A percentile compares a stretch with the other conserved stretches of the same genome.
phyloP scores from a whole-genome alignment of 805 yeast genomes.

The Candida argentea region DNA sequence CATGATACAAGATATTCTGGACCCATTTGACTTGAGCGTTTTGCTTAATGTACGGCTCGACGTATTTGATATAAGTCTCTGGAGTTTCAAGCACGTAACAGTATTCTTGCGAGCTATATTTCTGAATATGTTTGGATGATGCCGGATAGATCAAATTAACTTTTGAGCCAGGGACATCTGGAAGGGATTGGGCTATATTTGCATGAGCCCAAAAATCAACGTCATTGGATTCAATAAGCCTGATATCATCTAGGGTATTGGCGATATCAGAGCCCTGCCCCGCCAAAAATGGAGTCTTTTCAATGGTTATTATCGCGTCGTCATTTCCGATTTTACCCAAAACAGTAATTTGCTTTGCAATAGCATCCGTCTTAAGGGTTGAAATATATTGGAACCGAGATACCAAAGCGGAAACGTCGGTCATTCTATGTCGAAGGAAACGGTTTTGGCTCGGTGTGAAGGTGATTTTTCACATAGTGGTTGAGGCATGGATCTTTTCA shows the following conservation, averaged over 20 bases:
- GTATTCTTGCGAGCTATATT: slow-evolving; percentile 51
- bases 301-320: slow-evolving; percentile 62
- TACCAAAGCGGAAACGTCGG: slow-evolving; percentile 15
- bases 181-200: slow-evolving; percentile 37
- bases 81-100: slow-evolving; percentile 77
- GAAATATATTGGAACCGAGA: slow-evolving; percentile 34
- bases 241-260: slow-evolving; percentile 11
- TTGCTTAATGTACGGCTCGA: slow-evolving; percentile 63
- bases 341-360: slow-evolving; percentile 52
- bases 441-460: background rate
- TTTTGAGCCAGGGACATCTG: slow-evolving; percentile 49
- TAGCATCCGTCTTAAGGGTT: slow-evolving; percentile 51
- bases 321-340: slow-evolving; percentile 55
- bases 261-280: slow-evolving; percentile 9
- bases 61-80: slow-evolving; percentile 49
- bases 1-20: slow-evolving; percentile 65
- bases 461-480: background rate
- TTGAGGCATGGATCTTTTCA: too few species aligned
- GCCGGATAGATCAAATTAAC: slow-evolving; percentile 83
- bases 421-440: background rate
- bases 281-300: slow-evolving; percentile 55
- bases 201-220: slow-evolving; percentile 77
- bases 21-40: slow-evolving; percentile 88
- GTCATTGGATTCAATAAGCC: slow-evolving; percentile 58
- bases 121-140: slow-evolving; percentile 70